phyloP scores from a whole-genome alignment of 1,284 basidiomycete species.

The Uromyces viciae-fabae region DNA sequence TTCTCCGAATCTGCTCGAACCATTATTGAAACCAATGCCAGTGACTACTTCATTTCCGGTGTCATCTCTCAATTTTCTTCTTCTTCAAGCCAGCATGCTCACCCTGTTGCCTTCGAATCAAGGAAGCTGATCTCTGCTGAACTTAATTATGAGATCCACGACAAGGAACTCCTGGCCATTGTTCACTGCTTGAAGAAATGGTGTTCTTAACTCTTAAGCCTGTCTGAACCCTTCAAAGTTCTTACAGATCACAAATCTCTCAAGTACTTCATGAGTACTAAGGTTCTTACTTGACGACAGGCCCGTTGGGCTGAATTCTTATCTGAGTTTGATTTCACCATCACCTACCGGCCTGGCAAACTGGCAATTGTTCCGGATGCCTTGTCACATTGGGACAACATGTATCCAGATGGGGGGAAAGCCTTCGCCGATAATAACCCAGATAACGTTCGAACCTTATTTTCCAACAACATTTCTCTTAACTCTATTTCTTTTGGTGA shows the following conservation, averaged over 20 bases:
- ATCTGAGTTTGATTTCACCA: neutral
- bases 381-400: no score
- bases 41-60: no score
- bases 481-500: no score
- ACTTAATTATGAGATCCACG: conserved; percentile 5
- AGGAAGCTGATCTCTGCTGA: neutral
- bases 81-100: no score
- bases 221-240: neutral
- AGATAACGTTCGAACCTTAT: no score
- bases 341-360: neutral
- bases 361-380: neutral
- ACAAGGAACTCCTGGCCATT: conserved; percentile 18
- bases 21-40: no score
- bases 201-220: neutral
- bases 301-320: neutral
- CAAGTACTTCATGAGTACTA: conserved; percentile 14
- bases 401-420: no score
- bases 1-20: no score
- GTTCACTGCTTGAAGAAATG: neutral
- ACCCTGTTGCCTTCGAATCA: conserved; percentile 12
- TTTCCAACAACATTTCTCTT: no score
- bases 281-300: neutral
- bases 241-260: conserved; percentile 18
- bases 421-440: no score
- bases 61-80: no score